These are phyloP conservation scores for Crithidia mellificae DNA, from an alignment of 208 protist species.

Conservation along the genomic window DNA sequence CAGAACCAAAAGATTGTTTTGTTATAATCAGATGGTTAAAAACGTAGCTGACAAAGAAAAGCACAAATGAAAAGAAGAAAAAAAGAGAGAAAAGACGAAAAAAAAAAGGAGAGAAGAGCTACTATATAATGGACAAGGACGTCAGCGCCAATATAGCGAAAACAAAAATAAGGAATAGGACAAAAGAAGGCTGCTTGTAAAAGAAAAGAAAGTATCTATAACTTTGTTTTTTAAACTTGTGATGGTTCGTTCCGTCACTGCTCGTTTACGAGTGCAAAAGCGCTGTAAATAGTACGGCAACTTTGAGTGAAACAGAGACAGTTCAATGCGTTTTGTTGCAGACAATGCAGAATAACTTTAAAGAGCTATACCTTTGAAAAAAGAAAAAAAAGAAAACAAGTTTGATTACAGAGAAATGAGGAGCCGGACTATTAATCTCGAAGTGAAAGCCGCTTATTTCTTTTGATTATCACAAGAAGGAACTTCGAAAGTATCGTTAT, in stretches of 20 bases:
- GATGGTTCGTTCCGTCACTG: neutral
- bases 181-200: too few relatives aligned
- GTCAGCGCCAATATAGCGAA: neutral
- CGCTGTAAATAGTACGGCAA: conserved; percentile 12
- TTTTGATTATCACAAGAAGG: too few relatives aligned
- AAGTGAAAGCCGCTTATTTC: too few relatives aligned
- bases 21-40: too few relatives aligned
- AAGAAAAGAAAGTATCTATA: too few relatives aligned
- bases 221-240: neutral
- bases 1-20: too few relatives aligned
- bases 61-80: neutral
- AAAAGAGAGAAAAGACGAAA: neutral
- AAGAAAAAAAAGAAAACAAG: neutral
- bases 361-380: neutral
- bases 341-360: neutral
- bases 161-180: too few relatives aligned
- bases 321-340: neutral
- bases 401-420: too few relatives aligned
- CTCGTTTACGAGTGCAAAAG: neutral
- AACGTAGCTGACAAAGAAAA: too few relatives aligned
- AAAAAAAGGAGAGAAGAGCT: neutral
- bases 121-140: neutral
- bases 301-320: neutral
- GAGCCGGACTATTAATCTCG: too few relatives aligned
- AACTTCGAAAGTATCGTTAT: too few relatives aligned